Evolutionary conservation across 208 protist species (phyloP), one percentile per base, ranked within the genome.

Genomic region (Dictyostelium gargantuum): DNA sequence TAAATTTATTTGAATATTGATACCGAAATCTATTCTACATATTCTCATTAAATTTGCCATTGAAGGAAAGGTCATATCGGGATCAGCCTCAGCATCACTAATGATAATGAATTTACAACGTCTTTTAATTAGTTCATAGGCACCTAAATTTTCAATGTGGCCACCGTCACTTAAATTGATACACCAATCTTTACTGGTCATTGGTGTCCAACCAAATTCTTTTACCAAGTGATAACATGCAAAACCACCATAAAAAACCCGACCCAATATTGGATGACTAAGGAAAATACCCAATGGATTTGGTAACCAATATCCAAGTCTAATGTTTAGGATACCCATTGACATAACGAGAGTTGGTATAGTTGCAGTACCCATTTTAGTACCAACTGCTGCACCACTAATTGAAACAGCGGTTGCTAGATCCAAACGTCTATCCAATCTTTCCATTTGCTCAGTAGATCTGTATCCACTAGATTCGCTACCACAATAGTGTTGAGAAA

Each of bases 201-300:
- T 89, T 19, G 66, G 40, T 3, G 82, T 89, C 82, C 82, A 89
- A 38, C 82, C 82, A 89, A 89, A 89, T 26, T 89, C 82, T 52
- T 89, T 89, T 1, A 89, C 82, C 10, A 89, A 61, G 68, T 89
- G 82, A 79, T 89, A 89, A 11, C 82, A 89, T 70, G 82, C 82
- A 48, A 89, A 89, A n/a, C 82, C 82, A 89, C 82, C 82, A 79
- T 89, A 89, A 38, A 89, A 89, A 9, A 89, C 23, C n/a, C 82
- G 40, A 70, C 82, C 82, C 1, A 89, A 32, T 17, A 73, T 42
- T 26, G 82, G 82, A 70, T 89, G 82, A 79, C 70, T 63, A 6
- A 89, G 26, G 10, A 89, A 89, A 1, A 89, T 89, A 68, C 82
- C 82, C 1, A 89, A 40, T 42, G 82, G 82, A 89, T 89, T 89